Base-by-base conservation (phyloP, 2,329 filamentous ascomycete species). In the Xylaria sp. region DNA sequence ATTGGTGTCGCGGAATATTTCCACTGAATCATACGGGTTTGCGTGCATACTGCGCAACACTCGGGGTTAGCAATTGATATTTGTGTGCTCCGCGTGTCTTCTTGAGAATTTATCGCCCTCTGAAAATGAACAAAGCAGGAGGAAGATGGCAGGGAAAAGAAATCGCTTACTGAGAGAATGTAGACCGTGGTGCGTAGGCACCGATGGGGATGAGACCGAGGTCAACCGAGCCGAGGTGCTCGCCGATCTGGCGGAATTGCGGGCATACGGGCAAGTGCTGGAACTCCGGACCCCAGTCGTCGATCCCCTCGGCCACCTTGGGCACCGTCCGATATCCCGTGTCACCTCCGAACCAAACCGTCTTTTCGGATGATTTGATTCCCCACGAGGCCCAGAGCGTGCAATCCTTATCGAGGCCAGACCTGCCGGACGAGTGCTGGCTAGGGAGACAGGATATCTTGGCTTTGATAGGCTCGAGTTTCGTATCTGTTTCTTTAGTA, bases 181-280 rank as follows among this genome's bases (percentile, higher is more conserved):
- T 78, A 65, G 79, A 80, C 28, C 92, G 85, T 0, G 92, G 92
- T 67, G 88, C 84, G 79, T 97, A 97, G 1, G 94, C 95, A 61
- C 95, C 95, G 73, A 98, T 97, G 45, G 95, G 95, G 71, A 98
- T 96, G 63, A 97, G 82, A 0, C 95, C 95, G 7, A 98, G 86
- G 78, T 97, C 93, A 75, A 97, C 97, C 0, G 93, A 93, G 0
- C 95, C 94, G 39, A 93, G 86, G 60, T 91, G 85, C 18, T 89
- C 81, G 69, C 95, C 95, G 70, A 97, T 94, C 78, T 97, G 86
- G 70, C 88, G 87, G 82, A 97, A 97, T 58, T 94, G 93, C 8
- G 94, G 94, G 77, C 93, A 97, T 25, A 84, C 82, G 4, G 94
- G 93, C 18, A 90, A 81, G 60, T 90, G 83, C 18, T 89, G 83